Base-by-base conservation (phyloP, 164 flowering plant genomes). In the Piper betle region DNA sequence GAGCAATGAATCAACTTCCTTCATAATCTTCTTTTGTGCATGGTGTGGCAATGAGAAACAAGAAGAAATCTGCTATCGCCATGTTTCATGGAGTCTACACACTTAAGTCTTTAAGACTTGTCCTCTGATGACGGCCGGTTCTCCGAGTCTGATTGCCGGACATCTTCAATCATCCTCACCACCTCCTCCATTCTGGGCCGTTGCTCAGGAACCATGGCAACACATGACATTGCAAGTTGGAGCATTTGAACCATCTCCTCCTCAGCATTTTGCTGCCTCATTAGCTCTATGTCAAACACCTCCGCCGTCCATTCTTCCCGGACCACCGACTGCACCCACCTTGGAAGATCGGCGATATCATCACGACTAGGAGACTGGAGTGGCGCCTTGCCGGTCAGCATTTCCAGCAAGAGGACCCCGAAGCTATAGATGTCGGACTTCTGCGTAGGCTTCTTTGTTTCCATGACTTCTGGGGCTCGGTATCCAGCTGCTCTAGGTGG, bases 351-450 rank as follows among this genome's bases (percentile, higher is more conserved):
- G 1, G 80, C 80, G 1, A 92, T 84, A 62, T 85, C 97, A 64
- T 90, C 95, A 17, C 79, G 79, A 60, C 85, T 58, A 11, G 84
- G 78, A 57, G 89, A 75, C 57, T 85, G 85, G 10, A 83, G 76
- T 3, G 97, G 95, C 7, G 97, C 82, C 63, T 87, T 90, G 9
- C 97, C 94, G 1, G 95, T 90, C 5, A 90, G 74, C 64, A 90
- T 80, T 77, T 90, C 97, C 66, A 90, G 73, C 13, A 90, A 74
- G 66, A 90, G 69, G n/a, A 90, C 88, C 0, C 97, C 97, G 53
- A 87, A 87, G 79, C 95, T 87, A 65, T 90, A 89, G 11, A 89
- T 86, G 68, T 89, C 97, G 20, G 94, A 89, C 69, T 85, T 84
- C 57, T 89, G 97, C 19, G 97, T 81, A 12, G 85, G 81, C 59